Percentiles rank a stretch among this genome's conserved stretches.
These are phyloP conservation scores for Cutaneotrichosporon sp. DNA, from an alignment of 1,284 basidiomycete genomes.

Conservation along the genomic window DNA sequence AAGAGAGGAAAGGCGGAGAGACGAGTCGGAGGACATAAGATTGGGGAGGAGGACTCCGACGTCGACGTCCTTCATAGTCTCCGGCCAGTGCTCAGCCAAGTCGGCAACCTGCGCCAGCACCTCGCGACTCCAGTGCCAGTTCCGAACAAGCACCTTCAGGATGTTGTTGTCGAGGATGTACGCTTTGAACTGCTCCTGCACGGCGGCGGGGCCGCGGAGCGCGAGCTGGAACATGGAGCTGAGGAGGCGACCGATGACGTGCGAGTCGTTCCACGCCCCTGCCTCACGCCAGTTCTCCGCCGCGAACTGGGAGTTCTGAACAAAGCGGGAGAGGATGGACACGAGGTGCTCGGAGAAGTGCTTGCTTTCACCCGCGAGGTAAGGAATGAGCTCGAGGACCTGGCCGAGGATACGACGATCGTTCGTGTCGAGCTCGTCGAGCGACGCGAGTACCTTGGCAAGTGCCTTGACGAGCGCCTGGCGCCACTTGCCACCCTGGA, in stretches of 20 bases:
- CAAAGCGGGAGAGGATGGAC: conserved; percentile 18
- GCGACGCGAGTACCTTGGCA: conserved; percentile 9
- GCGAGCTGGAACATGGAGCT: conserved; percentile 25
- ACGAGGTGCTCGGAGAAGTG: conserved; percentile 30
- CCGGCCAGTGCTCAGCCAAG: conserved; percentile 55
- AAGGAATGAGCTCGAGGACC: conserved; percentile 36
- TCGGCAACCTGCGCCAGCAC: conserved; percentile 60
- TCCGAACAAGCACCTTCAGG: conserved; percentile 54
- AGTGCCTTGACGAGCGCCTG: conserved; percentile 36
- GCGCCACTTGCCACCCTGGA: conserved; percentile 52
- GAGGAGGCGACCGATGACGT: conserved; percentile 33
- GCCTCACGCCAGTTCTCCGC: conserved; percentile 27
- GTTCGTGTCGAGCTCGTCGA: conserved; percentile 8
- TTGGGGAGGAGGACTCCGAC: conserved; percentile 38
- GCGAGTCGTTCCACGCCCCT: conserved; percentile 42
- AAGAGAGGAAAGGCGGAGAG: conserved; percentile 50
- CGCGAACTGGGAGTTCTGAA: conserved; percentile 9
- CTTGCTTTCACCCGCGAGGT: conserved; percentile 31
- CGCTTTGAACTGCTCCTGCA: conserved; percentile 26
- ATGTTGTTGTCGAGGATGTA: conserved; percentile 49
- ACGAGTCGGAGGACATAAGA: conserved; percentile 55
- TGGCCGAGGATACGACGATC: conserved; percentile 37
- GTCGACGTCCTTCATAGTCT: conserved; percentile 36
- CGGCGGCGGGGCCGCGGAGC: conserved; percentile 52
- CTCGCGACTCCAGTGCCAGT: conserved; percentile 62